These are phyloP conservation scores for Phallus indusiatus DNA, from an alignment of 768 basidiomycete genomes.

Conservation along the genomic window DNA sequence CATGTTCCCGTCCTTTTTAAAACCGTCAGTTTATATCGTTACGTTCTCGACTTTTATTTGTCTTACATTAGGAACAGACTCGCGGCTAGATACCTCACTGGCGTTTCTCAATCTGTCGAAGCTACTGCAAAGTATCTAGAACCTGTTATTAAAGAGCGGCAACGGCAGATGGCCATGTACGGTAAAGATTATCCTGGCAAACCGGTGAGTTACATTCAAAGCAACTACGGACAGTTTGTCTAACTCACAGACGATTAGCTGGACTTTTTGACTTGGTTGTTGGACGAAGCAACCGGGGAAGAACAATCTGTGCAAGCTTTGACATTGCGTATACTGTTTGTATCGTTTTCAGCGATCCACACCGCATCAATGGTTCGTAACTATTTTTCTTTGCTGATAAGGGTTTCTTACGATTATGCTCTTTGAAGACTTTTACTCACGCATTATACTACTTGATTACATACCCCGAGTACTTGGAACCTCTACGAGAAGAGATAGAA, in stretches of 20 bases:
- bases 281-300: conserved; percentile 1
- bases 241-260: not conserved
- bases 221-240: not conserved
- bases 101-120: not conserved
- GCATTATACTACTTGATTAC: conserved; percentile 11
- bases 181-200: conserved; percentile 9
- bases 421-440: conserved; percentile 11
- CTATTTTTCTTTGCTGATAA: conserved; percentile 5
- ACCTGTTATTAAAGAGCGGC: conserved; percentile 9
- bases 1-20: conserved; percentile 9
- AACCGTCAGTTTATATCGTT: conserved; percentile 13
- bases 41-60: conserved; percentile 11
- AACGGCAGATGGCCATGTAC: conserved; percentile 1
- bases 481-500: conserved; percentile 22
- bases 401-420: conserved; percentile 21
- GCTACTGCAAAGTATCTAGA: not conserved
- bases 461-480: conserved; percentile 9
- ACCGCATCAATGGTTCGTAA: not conserved
- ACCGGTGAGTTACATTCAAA: conserved; percentile 15
- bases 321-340: not conserved
- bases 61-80: conserved; percentile 2
- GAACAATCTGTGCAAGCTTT: not conserved
- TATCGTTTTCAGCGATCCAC: not conserved
- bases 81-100: not conserved
- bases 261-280: conserved; percentile 1